Evolutionary conservation across 2,329 filamentous ascomycete species (phyloP), one percentile per base, ranked within the genome.

Genomic region (Elsinoe perseae): DNA sequence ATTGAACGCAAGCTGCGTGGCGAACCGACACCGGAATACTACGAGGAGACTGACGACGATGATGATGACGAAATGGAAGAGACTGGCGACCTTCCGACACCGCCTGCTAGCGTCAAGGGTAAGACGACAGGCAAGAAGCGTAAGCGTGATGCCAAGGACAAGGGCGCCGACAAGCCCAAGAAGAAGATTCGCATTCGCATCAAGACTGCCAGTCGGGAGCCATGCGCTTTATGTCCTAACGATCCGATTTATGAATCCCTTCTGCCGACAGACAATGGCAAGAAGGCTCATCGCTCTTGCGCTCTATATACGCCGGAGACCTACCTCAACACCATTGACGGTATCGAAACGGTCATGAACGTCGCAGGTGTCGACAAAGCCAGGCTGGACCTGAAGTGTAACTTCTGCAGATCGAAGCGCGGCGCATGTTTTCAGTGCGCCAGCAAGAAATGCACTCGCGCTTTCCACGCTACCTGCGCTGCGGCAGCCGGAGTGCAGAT

Each of bases 381-480:
- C 56, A 87, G 92, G 18, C 75, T 95, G 63, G 90, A 95, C 23
- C 83, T 97, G 63, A 95, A 95, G 71, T 98, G 93, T 70, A 83
- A 95, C 60, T 95, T 89, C 73, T 98, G 93, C 68, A 88, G 91
- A 30, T 95, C 90, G 28, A 95, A 93, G 70, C 87, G 87, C 57
- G 93, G 93, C n/a, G 89, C 89, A 14, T 96, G 92, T 72, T 95
- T 98, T 73, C 92, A 97, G 70, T 98, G 93, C 72, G 95, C 89
- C 1, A 86, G 89, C 63, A 92, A 91, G 75, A 97, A 95, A 69
- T 98, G 93, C 65, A 86, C 89, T 3, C 80, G 93, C 61, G 86
- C 92, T 7, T 98, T 96, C 71, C 93, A 98, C 69, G 88, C 92
- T 14, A 97, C 91, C 1, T 98, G 93, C 68, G 93, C 93, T 2